Base-by-base conservation (phyloP, 495 filamentous ascomycete genomes). In the Neurospora intermedia region DNA sequence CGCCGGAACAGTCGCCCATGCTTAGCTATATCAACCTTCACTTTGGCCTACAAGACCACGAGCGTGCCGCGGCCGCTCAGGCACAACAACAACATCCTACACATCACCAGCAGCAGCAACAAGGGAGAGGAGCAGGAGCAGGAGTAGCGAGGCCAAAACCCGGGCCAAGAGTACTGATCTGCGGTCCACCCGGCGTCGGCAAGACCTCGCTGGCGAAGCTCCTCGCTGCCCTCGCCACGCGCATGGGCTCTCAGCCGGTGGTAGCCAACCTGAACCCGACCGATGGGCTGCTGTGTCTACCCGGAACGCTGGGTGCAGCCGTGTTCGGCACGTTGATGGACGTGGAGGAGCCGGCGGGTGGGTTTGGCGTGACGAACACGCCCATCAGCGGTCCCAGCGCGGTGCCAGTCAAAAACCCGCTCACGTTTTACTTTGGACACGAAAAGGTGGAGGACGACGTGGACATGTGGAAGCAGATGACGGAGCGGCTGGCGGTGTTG, bases 391-490 rank as follows among this genome's bases (percentile, higher is more conserved):
- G 94, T 3, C 94, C 96, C 8, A 96, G 91, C 74, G 87, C 89
- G 15, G 88, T 96, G 18, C 94, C 96, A 1, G 92, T 97, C 35
- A 98, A 97, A 83, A 83, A 96, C 75, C 96, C 96, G 23, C 81
- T 98, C 71, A 93, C 94, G n/a, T 98, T 97, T 77, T 92, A 92
- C 76, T 94, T 93, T 81, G 94, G 94, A 11, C 84, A 92, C 71
- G 85, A 88, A 48, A 91, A 84, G 73, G 89, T 93, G 4, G 91
- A 96, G 74, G 92, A 93, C 8, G 92, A 94, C 70, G 84, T 87
- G 39, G 85, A 84, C 54, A 79, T 94, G 15, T 97, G 90, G 80
- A 92, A 89, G 81, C 88, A 90, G 2, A 78, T 98, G 72, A 82
- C 92, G 48, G 91, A 91, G 43, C 86, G 93, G 74, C 83, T 97